Conservation (phyloP, 169 alveolate genomes). For the Cryptosporidium sp. region DNA sequence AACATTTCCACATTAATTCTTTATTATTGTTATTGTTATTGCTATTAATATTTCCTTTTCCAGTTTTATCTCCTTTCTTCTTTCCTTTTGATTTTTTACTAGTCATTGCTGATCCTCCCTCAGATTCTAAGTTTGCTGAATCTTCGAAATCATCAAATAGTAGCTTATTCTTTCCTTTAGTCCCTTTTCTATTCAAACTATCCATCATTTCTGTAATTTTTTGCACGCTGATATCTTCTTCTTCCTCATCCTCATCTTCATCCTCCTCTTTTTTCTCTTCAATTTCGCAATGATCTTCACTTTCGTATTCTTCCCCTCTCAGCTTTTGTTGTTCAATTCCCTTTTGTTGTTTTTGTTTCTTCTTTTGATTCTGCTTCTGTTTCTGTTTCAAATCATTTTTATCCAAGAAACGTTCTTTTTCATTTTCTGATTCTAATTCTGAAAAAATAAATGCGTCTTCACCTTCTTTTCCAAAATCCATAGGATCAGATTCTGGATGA, state of each 20-base stretch:
- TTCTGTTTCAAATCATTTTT: neutral
- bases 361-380: no score
- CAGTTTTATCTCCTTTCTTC: neutral
- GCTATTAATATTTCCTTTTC: conserved; percentile 1
- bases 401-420: neutral
- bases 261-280: neutral
- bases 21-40: neutral
- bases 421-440: neutral
- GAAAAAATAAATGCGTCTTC: neutral
- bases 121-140: neutral
- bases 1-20: conserved; percentile 50
- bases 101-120: neutral
- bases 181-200: conserved; percentile 1
- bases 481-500: neutral
- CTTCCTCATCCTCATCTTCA: neutral
- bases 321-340: no score
- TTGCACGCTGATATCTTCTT: conserved; percentile 16
- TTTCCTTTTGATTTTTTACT: conserved; percentile 22
- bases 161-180: neutral
- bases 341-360: no score
- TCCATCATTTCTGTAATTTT: conserved; percentile 63
- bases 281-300: no score
- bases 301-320: no score
- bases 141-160: neutral
- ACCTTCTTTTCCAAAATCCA: neutral